Conservation (phyloP, 1,284 basidiomycete species). For the Moniliella sp. region DNA sequence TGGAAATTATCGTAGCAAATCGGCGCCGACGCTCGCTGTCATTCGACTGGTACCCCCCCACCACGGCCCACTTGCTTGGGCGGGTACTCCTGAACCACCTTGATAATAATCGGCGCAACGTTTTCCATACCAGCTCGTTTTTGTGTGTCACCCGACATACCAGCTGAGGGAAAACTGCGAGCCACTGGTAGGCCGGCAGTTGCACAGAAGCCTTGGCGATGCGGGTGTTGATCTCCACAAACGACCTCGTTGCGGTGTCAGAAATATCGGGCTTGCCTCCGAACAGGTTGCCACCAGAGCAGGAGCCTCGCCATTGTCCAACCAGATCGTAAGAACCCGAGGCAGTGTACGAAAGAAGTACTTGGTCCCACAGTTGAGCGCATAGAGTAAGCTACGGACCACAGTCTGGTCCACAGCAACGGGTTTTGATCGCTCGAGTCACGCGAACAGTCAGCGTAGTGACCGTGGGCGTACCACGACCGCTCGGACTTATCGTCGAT, state of each 20-base stretch:
- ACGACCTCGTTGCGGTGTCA: too few relatives aligned
- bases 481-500: conserved; percentile 42
- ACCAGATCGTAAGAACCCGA: conserved; percentile 78
- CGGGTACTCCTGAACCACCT: conserved; percentile 60
- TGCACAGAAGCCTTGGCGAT: conserved; percentile 37
- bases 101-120: conserved; percentile 51
- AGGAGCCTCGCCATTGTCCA: conserved; percentile 59
- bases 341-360: conserved; percentile 91
- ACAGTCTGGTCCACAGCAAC: conserved; percentile 36
- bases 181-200: conserved; percentile 48
- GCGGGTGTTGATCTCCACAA: conserved; percentile 31
- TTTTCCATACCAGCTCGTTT: conserved; percentile 47
- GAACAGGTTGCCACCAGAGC: conserved; percentile 16
- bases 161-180: conserved; percentile 85
- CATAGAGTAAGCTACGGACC: conserved; percentile 50
- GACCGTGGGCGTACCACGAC: conserved; percentile 19
- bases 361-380: conserved; percentile 67
- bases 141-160: conserved; percentile 74
- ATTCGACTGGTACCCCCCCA: conserved; percentile 67
- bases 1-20: conserved; percentile 47
- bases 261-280: too few relatives aligned
- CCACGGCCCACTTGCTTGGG: conserved; percentile 77
- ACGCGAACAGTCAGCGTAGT: conserved; percentile 16
- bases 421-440: conserved; percentile 38
- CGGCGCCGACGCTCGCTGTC: conserved; percentile 46